These are phyloP conservation scores for Medicago lupulina DNA, from an alignment of 306 rosid species.

Conservation along the genomic window DNA sequence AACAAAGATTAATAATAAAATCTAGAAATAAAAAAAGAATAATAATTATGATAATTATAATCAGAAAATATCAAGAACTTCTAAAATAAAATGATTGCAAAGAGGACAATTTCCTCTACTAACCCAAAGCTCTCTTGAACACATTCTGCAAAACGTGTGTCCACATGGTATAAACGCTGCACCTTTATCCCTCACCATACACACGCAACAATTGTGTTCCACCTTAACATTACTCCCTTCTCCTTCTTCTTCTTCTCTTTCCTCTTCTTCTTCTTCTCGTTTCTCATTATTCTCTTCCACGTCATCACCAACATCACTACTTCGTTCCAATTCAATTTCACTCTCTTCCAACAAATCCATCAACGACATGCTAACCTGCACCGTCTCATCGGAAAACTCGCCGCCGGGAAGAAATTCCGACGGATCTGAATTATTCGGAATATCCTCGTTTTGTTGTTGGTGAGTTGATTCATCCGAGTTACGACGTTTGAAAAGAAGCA, in stretches of 20 bases:
- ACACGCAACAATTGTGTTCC: slow-evolving; percentile 78
- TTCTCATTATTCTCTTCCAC: neutral
- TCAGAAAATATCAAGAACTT: slow-evolving; percentile 80
- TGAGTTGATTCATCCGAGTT: slow-evolving; percentile 37
- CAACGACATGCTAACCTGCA: slow-evolving; percentile 70
- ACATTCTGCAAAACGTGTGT: slow-evolving; percentile 84
- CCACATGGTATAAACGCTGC: slow-evolving; percentile 88
- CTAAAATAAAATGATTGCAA: slow-evolving; percentile 78
- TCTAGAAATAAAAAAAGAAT: neutral
- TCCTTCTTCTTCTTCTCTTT: neutral
- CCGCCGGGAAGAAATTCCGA: neutral
- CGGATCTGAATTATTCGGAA: slow-evolving; percentile 1
- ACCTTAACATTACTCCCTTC: neutral
- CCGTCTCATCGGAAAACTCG: slow-evolving; percentile 19
- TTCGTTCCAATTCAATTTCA: slow-evolving; percentile 48
- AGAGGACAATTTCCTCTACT: slow-evolving; percentile 86
- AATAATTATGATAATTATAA: neutral
- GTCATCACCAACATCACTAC: slow-evolving; percentile 34
- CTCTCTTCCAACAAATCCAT: slow-evolving; percentile 90
- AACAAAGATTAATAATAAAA: neutral
- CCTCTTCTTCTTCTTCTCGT: slow-evolving; percentile 32
- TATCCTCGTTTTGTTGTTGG: slow-evolving; percentile 16
- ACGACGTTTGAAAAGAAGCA: slow-evolving; percentile 50
- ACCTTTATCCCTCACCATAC: slow-evolving; percentile 91
- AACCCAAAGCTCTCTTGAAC: slow-evolving; percentile 83